Conservation (phyloP, 2,329 filamentous ascomycete species). For the Exophiala viscosa region DNA sequence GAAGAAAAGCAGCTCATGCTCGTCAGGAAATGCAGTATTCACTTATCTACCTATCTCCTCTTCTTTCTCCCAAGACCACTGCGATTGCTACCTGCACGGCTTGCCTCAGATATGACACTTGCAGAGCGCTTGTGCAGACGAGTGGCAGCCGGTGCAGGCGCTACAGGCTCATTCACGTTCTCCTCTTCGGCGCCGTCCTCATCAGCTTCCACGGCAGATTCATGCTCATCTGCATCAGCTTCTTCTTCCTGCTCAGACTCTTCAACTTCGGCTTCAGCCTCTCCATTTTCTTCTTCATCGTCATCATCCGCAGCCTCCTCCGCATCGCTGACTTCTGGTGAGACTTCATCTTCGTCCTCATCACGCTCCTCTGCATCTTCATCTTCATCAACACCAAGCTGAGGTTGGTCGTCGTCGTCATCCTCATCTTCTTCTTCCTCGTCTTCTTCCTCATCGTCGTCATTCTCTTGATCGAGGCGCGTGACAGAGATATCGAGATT, state of each 20-base stretch:
- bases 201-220: conserved; percentile 1
- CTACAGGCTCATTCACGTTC: neutral
- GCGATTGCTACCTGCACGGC: conserved; percentile 36
- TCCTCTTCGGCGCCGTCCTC: conserved; percentile 10
- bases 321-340: conserved; percentile 38
- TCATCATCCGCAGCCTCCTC: conserved; percentile 27
- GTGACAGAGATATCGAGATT: conserved; percentile 5
- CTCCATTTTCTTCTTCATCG: conserved; percentile 27
- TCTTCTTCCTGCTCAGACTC: neutral
- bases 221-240: conserved; percentile 12
- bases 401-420: conserved; percentile 4
- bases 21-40: neutral
- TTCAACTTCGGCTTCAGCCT: conserved; percentile 9
- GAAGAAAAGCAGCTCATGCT: too few relatives aligned
- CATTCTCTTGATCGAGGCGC: neutral
- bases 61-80: conserved; percentile 28
- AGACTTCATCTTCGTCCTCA: conserved; percentile 32
- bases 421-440: conserved; percentile 7
- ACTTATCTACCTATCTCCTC: conserved; percentile 1
- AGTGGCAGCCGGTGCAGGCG: conserved; percentile 6
- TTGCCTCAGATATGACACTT: conserved; percentile 69
- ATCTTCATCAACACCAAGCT: conserved; percentile 1
- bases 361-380: conserved; percentile 20
- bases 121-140: conserved; percentile 70
- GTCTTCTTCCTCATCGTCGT: conserved; percentile 14